Evolutionary conservation across 768 basidiomycete genomes (phyloP).

Genomic region (Tylopilus sp.): DNA sequence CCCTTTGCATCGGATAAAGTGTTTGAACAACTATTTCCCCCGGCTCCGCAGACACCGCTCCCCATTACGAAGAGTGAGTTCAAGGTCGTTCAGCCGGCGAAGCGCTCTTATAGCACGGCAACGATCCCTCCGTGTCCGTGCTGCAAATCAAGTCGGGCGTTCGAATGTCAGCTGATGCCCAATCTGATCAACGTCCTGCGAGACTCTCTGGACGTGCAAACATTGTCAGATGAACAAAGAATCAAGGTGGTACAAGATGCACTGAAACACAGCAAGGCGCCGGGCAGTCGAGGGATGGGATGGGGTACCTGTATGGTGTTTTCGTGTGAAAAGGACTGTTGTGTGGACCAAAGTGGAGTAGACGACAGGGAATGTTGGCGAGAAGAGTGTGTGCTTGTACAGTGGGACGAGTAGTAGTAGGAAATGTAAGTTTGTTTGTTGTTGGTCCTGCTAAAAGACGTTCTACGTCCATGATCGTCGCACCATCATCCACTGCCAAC

Average conservation of each 20-base stretch:
- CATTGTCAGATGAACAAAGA: conserved; percentile 64
- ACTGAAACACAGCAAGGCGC: conserved; percentile 45
- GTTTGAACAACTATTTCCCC: conserved; percentile 73
- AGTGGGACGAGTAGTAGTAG: conserved; percentile 60
- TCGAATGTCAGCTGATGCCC: conserved; percentile 95
- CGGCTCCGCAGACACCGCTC: conserved; percentile 38
- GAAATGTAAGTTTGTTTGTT: background rate
- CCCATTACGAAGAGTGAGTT: conserved; percentile 62
- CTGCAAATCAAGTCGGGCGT: conserved; percentile 68
- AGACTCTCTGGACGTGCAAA: conserved; percentile 29
- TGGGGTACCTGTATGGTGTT: conserved; percentile 94
- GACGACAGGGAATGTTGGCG: conserved; percentile 51
- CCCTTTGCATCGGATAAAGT: conserved; percentile 79
- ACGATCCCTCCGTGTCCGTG: conserved; percentile 60
- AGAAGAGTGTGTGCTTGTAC: conserved; percentile 72
- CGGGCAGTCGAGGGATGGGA: conserved; percentile 71
- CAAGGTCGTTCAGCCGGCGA: conserved; percentile 43
- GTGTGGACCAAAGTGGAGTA: conserved; percentile 39
- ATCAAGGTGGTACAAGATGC: conserved; percentile 55
- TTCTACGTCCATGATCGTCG: conserved; percentile 23
- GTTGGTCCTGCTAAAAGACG: conserved; percentile 11
- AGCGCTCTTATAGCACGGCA: conserved; percentile 52
- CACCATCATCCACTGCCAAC: conserved; percentile 16
- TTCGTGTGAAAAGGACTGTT: conserved; percentile 82
- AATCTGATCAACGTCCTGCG: conserved; percentile 81